Conservation (phyloP, 2,329 filamentous ascomycete species). For the Ceratocystis papillata region DNA sequence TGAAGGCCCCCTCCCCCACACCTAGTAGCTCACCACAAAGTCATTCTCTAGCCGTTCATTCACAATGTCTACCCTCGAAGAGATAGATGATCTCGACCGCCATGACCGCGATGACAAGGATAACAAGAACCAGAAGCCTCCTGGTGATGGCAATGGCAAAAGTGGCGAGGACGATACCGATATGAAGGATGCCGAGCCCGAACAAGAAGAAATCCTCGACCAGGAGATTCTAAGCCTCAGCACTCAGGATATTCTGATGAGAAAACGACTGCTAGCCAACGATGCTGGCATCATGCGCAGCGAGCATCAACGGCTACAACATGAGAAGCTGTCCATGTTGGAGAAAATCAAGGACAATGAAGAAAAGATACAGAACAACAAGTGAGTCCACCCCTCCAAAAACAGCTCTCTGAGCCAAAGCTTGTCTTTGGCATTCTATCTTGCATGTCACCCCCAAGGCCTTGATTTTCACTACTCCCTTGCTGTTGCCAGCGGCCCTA, state of each 20-base stretch:
- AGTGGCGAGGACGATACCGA: conserved; percentile 66
- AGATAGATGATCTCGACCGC: conserved; percentile 80
- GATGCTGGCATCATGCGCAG: conserved; percentile 98
- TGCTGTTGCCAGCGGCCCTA: no score
- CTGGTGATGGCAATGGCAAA: conserved; percentile 32
- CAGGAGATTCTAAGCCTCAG: conserved; percentile 85
- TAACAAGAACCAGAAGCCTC: conserved; percentile 31
- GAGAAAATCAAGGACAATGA: conserved; percentile 99
- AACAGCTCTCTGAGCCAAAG: neutral
- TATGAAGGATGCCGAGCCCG: conserved; percentile 76
- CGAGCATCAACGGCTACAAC: conserved; percentile 84
- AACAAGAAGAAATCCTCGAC: conserved; percentile 77
- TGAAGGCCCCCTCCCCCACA: conserved; percentile 4
- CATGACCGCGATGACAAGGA: conserved; percentile 53
- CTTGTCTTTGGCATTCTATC: neutral
- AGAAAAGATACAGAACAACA: conserved; percentile 98
- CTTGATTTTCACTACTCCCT: no score
- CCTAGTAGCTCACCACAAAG: neutral
- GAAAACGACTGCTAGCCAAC: conserved; percentile 87
- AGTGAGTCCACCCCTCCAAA: conserved; percentile 44
- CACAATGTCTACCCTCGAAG: conserved; percentile 77
- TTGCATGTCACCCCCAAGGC: neutral
- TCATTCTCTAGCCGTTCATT: conserved; percentile 29
- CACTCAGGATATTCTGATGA: conserved; percentile 88
- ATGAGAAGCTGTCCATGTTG: conserved; percentile 91